Conservation (phyloP, 2,329 filamentous ascomycete species). For the Talaromyces sp. region DNA sequence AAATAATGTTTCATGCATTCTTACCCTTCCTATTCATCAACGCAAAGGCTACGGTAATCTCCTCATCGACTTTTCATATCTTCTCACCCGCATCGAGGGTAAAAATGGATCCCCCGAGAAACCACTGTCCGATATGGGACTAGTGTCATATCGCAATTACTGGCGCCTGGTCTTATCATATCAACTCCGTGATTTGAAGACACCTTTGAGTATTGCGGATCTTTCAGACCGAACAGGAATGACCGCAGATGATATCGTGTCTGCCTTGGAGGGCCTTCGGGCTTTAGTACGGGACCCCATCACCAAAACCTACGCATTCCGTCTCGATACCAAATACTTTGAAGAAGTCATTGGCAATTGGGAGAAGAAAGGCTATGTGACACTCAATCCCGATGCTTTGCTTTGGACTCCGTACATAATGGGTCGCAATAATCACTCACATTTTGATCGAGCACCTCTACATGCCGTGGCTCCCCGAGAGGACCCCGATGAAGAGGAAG, state of each 20-base stretch:
- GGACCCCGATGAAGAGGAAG: constrained; percentile 46
- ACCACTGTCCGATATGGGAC: constrained; percentile 93
- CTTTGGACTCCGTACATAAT: constrained; percentile 98
- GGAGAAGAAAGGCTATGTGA: constrained; percentile 85
- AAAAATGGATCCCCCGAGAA: constrained; percentile 97
- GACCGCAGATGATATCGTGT: constrained; percentile 94
- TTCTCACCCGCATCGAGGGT: constrained; percentile 87
- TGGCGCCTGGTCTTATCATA: constrained; percentile 90
- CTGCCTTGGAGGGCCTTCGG: constrained; percentile 84
- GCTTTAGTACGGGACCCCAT: constrained; percentile 87
- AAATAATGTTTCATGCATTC: constrained; percentile 97
- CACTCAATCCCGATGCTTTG: constrained; percentile 75
- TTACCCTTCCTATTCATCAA: constrained; percentile 94
- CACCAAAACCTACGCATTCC: constrained; percentile 85
- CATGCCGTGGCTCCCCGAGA: constrained; percentile 87
- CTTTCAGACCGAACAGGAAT: constrained; percentile 85
- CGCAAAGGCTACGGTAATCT: constrained; percentile 96
- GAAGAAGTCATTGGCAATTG: constrained; percentile 85
- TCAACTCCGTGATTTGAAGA: constrained; percentile 70
- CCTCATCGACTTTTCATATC: constrained; percentile 96
- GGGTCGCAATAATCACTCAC: constrained; percentile 79
- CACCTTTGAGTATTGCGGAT: constrained; percentile 57
- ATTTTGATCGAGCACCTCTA: constrained; percentile 80
- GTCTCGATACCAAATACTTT: constrained; percentile 84
- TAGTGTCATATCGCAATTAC: constrained; percentile 96